Conservation (phyloP, 805 yeast genomes). For the Yarrowia keelungensis region DNA sequence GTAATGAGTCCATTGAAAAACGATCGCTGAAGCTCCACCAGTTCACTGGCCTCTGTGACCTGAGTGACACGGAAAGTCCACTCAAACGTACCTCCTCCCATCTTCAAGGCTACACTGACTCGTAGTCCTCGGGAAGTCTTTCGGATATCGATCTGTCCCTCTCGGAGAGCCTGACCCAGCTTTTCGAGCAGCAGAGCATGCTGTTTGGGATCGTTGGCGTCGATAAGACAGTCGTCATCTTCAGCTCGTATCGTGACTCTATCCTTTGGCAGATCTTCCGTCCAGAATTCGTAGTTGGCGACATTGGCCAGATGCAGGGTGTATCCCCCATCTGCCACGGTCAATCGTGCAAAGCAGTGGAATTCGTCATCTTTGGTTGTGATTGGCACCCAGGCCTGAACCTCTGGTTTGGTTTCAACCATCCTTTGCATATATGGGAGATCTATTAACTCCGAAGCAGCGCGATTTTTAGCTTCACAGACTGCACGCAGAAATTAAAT, state of each 20-base stretch:
- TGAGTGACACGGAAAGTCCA: constrained; percentile 19
- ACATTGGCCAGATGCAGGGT: constrained; percentile 10
- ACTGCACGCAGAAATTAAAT: constrained; percentile 11
- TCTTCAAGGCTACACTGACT: neutral
- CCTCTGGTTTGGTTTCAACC: neutral
- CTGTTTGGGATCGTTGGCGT: constrained; percentile 34
- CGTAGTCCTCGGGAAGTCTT: constrained; percentile 23
- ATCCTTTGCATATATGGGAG: constrained; percentile 6
- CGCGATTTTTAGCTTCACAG: constrained; percentile 21
- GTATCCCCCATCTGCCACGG: constrained; percentile 6
- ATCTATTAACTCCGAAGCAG: constrained; percentile 13
- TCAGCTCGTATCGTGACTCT: constrained; percentile 31
- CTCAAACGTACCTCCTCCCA: constrained; percentile 7
- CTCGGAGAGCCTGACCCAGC: constrained; percentile 5
- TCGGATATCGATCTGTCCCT: constrained; percentile 3
- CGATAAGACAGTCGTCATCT: constrained; percentile 36
- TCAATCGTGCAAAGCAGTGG: constrained; percentile 12
- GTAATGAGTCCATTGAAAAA: constrained; percentile 22
- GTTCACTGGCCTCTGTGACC: neutral
- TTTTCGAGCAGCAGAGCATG: constrained; percentile 9
- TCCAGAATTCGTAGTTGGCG: constrained; percentile 10
- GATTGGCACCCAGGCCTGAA: constrained; percentile 24
- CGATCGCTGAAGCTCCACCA: neutral
- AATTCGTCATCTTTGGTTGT: neutral
- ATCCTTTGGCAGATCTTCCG: constrained; percentile 4